phyloP scores from a whole-genome alignment of 2,329 filamentous ascomycete species.

The Talaromyces albobiverticillius region DNA sequence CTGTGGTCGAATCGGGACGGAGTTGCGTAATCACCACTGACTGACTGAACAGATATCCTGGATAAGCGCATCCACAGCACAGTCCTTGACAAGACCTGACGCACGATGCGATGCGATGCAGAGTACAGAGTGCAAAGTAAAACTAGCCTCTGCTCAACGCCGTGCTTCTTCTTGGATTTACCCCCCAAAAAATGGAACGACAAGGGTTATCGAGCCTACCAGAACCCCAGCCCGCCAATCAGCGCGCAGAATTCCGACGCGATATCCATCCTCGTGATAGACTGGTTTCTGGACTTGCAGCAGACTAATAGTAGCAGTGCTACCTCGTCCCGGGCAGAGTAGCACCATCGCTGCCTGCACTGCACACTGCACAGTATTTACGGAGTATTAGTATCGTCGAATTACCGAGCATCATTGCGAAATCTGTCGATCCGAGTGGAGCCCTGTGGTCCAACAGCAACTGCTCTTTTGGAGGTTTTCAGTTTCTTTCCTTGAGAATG shows the following conservation, averaged over 20 bases:
- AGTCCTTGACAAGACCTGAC: background rate
- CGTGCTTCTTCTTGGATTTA: no score
- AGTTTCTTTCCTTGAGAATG: no score
- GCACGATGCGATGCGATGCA: no score
- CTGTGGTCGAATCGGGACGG: background rate
- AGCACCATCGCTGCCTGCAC: background rate
- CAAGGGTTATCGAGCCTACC: no score
- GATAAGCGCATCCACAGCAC: background rate
- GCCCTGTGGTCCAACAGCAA: background rate
- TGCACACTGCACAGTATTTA: no score
- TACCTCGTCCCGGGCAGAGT: constrained; percentile 6
- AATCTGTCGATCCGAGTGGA: constrained; percentile 1
- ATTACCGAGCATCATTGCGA: background rate
- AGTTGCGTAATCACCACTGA: constrained; percentile 3
- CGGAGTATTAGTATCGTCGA: no score
- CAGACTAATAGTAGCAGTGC: constrained; percentile 12
- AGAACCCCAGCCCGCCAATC: constrained; percentile 1
- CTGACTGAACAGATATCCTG: background rate
- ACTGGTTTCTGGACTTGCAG: constrained; percentile 12
- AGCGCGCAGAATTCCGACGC: constrained; percentile 4
- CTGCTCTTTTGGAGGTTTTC: constrained; percentile 1
- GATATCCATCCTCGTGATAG: constrained; percentile 15
- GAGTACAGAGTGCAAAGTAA: no score
- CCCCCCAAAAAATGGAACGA: no score
- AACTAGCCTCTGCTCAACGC: no score